Conservation (phyloP, 2,329 filamentous ascomycete genomes). For the Huntiella bhutanensis region DNA sequence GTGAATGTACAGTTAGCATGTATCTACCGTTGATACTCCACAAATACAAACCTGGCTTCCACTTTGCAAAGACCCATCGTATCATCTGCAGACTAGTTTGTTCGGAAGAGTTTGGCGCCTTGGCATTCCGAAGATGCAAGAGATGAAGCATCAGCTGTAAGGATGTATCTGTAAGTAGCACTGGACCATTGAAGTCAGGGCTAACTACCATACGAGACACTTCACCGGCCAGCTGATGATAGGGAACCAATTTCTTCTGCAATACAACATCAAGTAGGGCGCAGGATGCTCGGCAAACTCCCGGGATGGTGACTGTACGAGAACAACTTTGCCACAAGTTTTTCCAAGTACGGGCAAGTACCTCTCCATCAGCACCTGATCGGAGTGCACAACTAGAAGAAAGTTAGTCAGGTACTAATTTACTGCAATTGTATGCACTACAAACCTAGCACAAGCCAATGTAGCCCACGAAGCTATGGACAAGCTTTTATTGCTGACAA, state of each 20-base stretch:
- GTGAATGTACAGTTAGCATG: constrained; percentile 11
- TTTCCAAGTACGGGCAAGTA: constrained; percentile 35
- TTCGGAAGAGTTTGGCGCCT: constrained; percentile 49
- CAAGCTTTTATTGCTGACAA: constrained; percentile 51
- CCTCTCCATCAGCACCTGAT: constrained; percentile 7
- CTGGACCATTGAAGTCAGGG: constrained; percentile 66
- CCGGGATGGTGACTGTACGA: constrained; percentile 49
- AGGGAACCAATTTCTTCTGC: constrained; percentile 43
- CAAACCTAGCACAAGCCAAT: constrained; percentile 60
- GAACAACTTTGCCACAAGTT: constrained; percentile 58
- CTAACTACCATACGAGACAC: constrained; percentile 55
- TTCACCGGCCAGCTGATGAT: constrained; percentile 47
- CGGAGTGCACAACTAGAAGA: constrained; percentile 17
- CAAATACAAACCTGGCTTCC: constrained; percentile 51
- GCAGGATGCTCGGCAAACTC: constrained; percentile 59
- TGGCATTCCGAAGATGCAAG: constrained; percentile 44
- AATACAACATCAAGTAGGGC: constrained; percentile 53
- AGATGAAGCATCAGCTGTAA: constrained; percentile 53
- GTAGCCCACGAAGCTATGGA: constrained; percentile 62
- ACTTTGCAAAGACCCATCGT: constrained; percentile 64
- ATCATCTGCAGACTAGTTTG: constrained; percentile 53
- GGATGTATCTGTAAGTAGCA: constrained; percentile 59
- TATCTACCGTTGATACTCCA: not conserved
- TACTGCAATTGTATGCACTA: not conserved
- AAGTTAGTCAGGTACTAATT: constrained; percentile 10